A percentile compares a stretch with the other conserved stretches of the same genome.
Conservation (phyloP, 23 red algal genomes). For the Chondrus crispus region DNA sequence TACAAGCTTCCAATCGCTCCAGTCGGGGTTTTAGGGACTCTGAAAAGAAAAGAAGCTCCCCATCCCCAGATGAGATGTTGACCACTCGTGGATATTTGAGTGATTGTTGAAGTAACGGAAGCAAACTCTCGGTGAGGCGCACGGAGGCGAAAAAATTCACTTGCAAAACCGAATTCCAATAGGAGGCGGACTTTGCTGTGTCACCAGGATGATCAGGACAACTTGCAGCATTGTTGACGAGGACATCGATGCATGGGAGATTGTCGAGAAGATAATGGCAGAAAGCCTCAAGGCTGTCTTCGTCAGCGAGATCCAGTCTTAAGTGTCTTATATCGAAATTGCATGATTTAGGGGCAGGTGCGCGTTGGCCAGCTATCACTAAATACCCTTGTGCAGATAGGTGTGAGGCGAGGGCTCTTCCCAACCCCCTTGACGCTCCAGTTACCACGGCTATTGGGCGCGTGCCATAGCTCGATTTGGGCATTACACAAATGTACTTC, state of each 20-base stretch:
- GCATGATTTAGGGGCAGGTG: not conserved
- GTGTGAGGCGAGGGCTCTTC: not conserved
- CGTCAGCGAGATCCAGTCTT: not conserved
- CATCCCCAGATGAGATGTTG: slow-evolving; percentile 74
- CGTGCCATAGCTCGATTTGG: not conserved
- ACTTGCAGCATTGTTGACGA: slow-evolving; percentile 67
- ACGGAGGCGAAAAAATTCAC: slow-evolving; percentile 62
- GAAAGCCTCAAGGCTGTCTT: not conserved
- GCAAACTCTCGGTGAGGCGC: slow-evolving; percentile 23
- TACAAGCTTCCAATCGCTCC: not conserved
- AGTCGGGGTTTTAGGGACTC: not conserved
- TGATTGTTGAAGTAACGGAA: slow-evolving; percentile 12
- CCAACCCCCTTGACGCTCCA: slow-evolving; percentile 50
- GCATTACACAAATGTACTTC: no score
- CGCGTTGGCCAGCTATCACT: slow-evolving; percentile 30
- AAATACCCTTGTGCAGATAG: not conserved
- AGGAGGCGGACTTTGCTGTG: not conserved
- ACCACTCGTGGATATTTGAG: slow-evolving; percentile 1
- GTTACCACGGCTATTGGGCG: slow-evolving; percentile 32
- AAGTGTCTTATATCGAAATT: not conserved
- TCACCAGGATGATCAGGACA: slow-evolving; percentile 37
- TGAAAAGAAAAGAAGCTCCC: slow-evolving; percentile 58
- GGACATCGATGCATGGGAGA: slow-evolving; percentile 50
- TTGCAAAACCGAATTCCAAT: slow-evolving; percentile 14
- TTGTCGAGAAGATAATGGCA: not conserved